A percentile compares a stretch with the other conserved stretches of the same genome.
Evolutionary conservation across 2,329 filamentous ascomycete species (phyloP).

Genomic region (Colletotrichum phormii): DNA sequence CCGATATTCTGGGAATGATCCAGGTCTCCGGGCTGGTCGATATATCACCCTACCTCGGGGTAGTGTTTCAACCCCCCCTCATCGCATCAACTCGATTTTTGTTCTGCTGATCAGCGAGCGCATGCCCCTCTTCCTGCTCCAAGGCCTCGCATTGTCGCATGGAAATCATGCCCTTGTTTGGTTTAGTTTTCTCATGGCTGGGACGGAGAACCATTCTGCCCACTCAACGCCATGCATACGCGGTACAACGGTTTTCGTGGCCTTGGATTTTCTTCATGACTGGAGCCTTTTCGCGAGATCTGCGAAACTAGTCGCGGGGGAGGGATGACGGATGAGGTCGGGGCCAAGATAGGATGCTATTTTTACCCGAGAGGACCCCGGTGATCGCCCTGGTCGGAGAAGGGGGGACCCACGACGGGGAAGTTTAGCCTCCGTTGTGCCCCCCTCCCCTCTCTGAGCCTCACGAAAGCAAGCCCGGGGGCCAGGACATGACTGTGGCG

Average conservation of each 20-base stretch:
- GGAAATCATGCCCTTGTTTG: not conserved
- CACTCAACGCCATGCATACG: conserved; percentile 7
- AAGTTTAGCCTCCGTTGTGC: conserved; percentile 34
- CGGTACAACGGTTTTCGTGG: not conserved
- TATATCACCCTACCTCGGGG: not conserved
- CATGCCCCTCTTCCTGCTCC: too few species aligned
- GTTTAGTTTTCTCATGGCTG: conserved; percentile 9
- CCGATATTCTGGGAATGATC: not conserved
- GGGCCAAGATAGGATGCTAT: conserved; percentile 22
- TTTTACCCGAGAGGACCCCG: conserved; percentile 29
- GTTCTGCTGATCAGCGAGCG: conserved; percentile 1
- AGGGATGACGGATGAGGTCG: conserved; percentile 1
- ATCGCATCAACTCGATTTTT: not conserved
- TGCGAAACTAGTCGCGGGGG: not conserved
- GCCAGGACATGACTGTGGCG: conserved; percentile 1
- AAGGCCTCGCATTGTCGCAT: not conserved
- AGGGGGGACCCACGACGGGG: conserved; percentile 18
- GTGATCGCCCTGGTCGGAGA: conserved; percentile 28
- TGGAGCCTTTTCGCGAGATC: not conserved
- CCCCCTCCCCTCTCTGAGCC: conserved; percentile 52
- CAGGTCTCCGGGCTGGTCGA: not conserved
- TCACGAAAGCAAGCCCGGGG: conserved; percentile 29
- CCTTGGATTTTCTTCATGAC: not conserved
- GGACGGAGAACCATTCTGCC: conserved; percentile 1
- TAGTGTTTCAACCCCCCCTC: conserved; percentile 7